phyloP scores from a whole-genome alignment of 805 yeast species.

The Wickerhamiella sergipiensis region DNA sequence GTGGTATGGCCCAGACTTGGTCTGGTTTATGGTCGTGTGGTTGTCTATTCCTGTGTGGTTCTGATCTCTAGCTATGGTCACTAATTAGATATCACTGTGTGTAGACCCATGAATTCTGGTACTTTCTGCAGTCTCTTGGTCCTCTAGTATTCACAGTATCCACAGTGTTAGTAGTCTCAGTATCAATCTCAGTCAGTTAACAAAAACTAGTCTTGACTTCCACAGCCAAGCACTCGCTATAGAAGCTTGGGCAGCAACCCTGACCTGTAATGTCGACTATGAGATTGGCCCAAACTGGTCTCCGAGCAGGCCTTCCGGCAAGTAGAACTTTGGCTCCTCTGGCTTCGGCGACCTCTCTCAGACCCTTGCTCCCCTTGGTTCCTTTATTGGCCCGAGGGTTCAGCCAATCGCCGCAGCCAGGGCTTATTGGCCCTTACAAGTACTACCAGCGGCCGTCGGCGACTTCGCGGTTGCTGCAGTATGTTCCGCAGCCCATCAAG shows the following conservation, averaged over 20 bases:
- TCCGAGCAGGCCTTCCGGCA: not conserved
- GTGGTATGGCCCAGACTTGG: too few species aligned
- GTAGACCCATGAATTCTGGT: too few species aligned
- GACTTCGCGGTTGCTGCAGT: not conserved
- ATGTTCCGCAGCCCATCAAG: constrained; percentile 16
- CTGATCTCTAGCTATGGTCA: not conserved
- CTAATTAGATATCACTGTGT: not conserved
- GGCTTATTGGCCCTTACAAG: not conserved
- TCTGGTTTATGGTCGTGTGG: too few species aligned
- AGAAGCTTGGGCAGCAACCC: not conserved
- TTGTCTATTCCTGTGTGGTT: too few species aligned
- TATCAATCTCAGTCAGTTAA: too few species aligned
- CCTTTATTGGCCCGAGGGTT: not conserved
- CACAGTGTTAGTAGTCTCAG: too few species aligned
- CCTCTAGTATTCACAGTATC: too few species aligned
- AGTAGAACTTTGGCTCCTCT: not conserved
- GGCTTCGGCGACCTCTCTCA: not conserved
- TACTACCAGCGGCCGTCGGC: constrained; percentile 1
- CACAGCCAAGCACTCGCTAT: too few species aligned
- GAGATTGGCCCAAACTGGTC: not conserved
- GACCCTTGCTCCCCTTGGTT: too few species aligned
- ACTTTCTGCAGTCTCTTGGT: too few species aligned
- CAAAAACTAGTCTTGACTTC: too few species aligned
- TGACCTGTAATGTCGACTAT: not conserved
- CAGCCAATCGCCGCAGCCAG: not conserved